phyloP scores from a whole-genome alignment of 148 eudicot species.

The Polygonum maritimum region DNA sequence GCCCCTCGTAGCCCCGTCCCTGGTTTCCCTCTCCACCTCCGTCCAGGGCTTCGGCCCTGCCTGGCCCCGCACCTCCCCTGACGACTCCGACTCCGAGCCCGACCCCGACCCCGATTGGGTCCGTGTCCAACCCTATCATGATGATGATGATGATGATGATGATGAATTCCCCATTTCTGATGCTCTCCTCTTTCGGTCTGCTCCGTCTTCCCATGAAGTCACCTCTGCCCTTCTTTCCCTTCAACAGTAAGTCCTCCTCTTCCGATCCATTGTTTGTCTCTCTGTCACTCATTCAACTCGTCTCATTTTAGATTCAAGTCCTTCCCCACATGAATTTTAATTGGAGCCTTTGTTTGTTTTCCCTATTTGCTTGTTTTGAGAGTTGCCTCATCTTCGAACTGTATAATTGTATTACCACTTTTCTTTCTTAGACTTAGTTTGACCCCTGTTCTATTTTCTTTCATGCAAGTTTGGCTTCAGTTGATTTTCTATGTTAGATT shows the following conservation, averaged over 20 bases:
- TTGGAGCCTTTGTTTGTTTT: too few relatives aligned
- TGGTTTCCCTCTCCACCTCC: not conserved
- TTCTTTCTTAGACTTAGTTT: not conserved
- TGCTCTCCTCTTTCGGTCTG: not conserved
- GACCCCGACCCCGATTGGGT: not conserved
- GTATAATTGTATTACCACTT: not conserved
- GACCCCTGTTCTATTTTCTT: not conserved
- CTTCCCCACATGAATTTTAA: not conserved
- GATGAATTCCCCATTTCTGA: not conserved
- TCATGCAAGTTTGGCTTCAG: not conserved
- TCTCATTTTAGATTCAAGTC: not conserved
- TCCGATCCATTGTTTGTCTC: not conserved
- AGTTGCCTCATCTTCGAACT: not conserved
- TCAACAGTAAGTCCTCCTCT: conserved; percentile 4
- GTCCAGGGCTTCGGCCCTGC: not conserved
- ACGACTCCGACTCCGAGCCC: too few relatives aligned
- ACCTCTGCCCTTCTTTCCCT: conserved; percentile 7
- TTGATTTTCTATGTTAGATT: not conserved
- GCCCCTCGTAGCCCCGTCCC: not conserved
- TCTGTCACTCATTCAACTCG: not conserved
- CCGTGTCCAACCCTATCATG: not conserved
- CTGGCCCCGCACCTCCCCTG: not conserved
- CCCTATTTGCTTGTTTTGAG: not conserved
- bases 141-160: too few relatives aligned
- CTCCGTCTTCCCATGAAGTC: conserved; percentile 10